Base-by-base conservation (phyloP, 129 eudicot genomes). In the Saussurea involucrata region DNA sequence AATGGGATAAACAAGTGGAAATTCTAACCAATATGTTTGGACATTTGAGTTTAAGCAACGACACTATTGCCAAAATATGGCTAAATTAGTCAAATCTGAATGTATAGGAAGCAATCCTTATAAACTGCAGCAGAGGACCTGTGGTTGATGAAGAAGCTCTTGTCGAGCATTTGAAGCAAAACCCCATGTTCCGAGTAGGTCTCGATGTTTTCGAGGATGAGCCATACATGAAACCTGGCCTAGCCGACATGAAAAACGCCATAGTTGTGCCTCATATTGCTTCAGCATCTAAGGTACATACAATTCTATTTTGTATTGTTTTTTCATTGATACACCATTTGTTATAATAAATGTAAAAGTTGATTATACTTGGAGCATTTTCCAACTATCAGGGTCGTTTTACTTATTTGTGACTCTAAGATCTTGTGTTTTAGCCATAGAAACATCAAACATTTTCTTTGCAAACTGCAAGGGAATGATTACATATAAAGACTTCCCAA, bases 181-280 rank as follows among this genome's bases (percentile, higher is more conserved):
- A 95, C 71, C 99, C 96, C 11, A 95, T 95, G 99, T 95, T 95
- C 76, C 92, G 99, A 81, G 99, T 95, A 61, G 99, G 97, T 67
- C 97, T 95, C 78, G 99, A 95, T 86, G 99, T 95, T 31, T 95
- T 95, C 60, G 99, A 95, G 92, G 99, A 95, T 18, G 99, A 95
- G 84, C 99, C 99, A 18, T 89, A 76, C 88, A 95, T 95, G 99
- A 95, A 95, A 85, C 99, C 99, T n/a, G 99, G 99, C 33, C 91
- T 95, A 34, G 92, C 90, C 13, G 90, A 95, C 63, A 91, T 95
- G 97, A 89, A 92, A 81, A 95, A 95, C 76, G 99, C 99, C 70
- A 72, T 95, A 76, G 86, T 95, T 68, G 99, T 95, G 17, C 99
- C 99, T 77, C 99, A 95, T 84, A 95, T 95, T 57, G 99, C 99